Percentiles rank a stretch among this genome's conserved stretches.
These are phyloP conservation scores for Castanea sativa DNA, from an alignment of 306 rosid genomes.

Conservation along the genomic window DNA sequence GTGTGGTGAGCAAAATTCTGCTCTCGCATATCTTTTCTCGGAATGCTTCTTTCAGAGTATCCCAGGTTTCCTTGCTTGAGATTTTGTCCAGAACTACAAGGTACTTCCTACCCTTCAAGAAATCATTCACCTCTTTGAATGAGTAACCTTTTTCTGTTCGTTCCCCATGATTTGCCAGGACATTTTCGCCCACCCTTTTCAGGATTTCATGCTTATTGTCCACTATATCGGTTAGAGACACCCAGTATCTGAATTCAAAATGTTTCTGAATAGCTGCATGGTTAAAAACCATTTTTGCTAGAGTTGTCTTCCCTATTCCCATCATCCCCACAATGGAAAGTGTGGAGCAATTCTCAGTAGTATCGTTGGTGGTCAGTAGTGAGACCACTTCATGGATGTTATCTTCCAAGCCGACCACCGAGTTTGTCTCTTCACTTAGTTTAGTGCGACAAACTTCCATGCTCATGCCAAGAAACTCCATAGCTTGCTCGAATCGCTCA, in stretches of 20 bases:
- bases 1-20: constrained; percentile 37
- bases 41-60: not conserved
- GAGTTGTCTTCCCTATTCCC: constrained; percentile 46
- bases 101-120: not conserved
- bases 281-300: constrained; percentile 32
- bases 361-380: constrained; percentile 1
- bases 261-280: not conserved
- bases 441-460: constrained; percentile 1
- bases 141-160: not conserved
- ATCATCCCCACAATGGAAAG: constrained; percentile 37
- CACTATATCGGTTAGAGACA: not conserved
- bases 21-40: not conserved
- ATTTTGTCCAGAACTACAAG: constrained; percentile 33
- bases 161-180: constrained; percentile 12
- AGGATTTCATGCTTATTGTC: too few species aligned
- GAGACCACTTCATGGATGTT: constrained; percentile 16
- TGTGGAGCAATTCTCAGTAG: not conserved
- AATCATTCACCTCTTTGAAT: not conserved
- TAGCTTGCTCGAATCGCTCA: constrained; percentile 8
- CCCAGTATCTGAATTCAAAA: constrained; percentile 31
- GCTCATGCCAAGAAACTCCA: constrained; percentile 2
- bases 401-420: constrained; percentile 21
- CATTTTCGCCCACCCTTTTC: not conserved
- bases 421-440: constrained; percentile 10
- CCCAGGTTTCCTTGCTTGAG: not conserved